Base-by-base conservation (phyloP, 257 asterid genomes). In the Cruciata laevipes region DNA sequence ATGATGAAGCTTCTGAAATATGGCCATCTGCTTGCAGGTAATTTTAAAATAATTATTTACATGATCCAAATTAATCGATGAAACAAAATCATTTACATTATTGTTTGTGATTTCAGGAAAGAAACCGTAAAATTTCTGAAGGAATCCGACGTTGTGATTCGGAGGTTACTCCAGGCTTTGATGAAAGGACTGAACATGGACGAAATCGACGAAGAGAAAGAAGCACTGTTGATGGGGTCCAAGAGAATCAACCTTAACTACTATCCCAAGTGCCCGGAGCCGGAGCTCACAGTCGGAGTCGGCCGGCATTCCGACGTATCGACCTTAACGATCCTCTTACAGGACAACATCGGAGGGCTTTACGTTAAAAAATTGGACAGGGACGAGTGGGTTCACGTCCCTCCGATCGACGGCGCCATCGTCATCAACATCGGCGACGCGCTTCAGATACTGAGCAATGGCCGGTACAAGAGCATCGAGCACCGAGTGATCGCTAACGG, bases 381-480 rank as follows among this genome's bases (percentile, higher is more conserved):
- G 0, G 75, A 71, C 13, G 71, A 51, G 4, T 79, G 78, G 83
- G 44, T 72, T 12, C 77, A 75, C 3, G 83, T 78, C 17, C 73
- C 73, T 18, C 80, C 83, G 0, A 42, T 78, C 9, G 18, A 64
- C 0, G 80, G 80, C 5, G 79, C 83, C 0, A 61, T 78, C 0
- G 83, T 78, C n/a, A 78, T 78, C 30, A 78, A 78, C 31, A 44
- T 78, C 0, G 83, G 83, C 0, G 83, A 78, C 30, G 83, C 80
- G 0, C 77, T 78, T 37, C 77, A 77, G 20, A 77, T 77, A 0
- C 51, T 74, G 60, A 78, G 82, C 37, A 78, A 78, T 0, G 82
- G 77, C 0, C 51, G 67, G 25, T 78, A 78, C 69, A 78, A 74
- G 70, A 78, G 79, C 69, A 32, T 78, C 6, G 79, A 78, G 51